These are phyloP conservation scores for Lipomyces orientalis DNA, from an alignment of 805 yeast genomes.

Conservation along the genomic window DNA sequence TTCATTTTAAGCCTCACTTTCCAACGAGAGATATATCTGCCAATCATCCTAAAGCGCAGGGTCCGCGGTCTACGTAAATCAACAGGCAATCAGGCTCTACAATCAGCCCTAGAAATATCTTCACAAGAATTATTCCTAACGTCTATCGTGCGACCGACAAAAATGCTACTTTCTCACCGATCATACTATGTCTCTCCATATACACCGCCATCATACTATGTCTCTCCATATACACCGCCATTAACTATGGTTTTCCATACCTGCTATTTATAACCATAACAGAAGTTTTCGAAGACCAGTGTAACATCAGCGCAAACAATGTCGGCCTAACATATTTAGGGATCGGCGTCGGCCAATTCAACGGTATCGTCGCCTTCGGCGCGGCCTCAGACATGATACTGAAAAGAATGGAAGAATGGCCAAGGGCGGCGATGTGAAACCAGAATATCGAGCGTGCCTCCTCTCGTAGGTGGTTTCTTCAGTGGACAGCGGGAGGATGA, in stretches of 20 bases:
- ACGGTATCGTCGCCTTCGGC: constrained; percentile 59
- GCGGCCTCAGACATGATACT: constrained; percentile 51
- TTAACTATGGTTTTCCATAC: constrained; percentile 69
- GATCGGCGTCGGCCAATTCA: constrained; percentile 58
- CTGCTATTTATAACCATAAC: constrained; percentile 62
- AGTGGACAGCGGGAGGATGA: too few relatives aligned
- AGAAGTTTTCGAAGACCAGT: constrained; percentile 55
- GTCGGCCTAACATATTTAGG: constrained; percentile 66
- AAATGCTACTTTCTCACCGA: constrained; percentile 62
- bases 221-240: constrained; percentile 67
- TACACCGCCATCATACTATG: constrained; percentile 70
- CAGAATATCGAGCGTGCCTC: constrained; percentile 64
- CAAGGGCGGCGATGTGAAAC: constrained; percentile 58
- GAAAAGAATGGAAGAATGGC: constrained; percentile 47
- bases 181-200: constrained; percentile 65
- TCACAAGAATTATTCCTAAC: constrained; percentile 25
- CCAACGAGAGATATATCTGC: constrained; percentile 65
- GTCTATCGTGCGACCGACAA: constrained; percentile 64
- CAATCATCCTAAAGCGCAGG: constrained; percentile 55
- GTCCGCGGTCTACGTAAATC: constrained; percentile 56
- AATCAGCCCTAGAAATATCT: constrained; percentile 54
- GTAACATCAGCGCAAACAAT: constrained; percentile 50
- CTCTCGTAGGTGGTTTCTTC: constrained; percentile 57
- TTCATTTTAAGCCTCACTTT: constrained; percentile 53
- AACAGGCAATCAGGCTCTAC: constrained; percentile 62